A percentile compares a stretch with the other conserved stretches of the same genome.
These are phyloP conservation scores for Priceomyces melissophilus DNA, from an alignment of 805 yeast genomes.

Conservation along the genomic window DNA sequence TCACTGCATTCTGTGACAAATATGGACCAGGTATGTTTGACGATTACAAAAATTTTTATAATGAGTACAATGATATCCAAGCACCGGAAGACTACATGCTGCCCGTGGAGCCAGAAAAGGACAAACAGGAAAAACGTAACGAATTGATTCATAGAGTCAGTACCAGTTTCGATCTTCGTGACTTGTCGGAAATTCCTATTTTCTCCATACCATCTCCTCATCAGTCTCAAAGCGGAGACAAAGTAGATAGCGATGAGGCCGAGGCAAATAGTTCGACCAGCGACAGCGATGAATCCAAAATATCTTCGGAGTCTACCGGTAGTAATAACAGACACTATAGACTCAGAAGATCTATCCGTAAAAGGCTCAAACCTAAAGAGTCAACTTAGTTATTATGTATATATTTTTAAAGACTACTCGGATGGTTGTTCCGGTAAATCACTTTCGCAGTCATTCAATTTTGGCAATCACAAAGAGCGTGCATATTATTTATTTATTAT, in stretches of 20 bases:
- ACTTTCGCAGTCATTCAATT: conserved; percentile 4
- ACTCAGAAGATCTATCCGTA: background rate
- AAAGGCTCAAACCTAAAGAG: background rate
- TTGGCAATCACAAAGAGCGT: background rate
- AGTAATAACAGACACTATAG: background rate
- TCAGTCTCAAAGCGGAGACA: background rate
- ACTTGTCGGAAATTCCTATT: conserved; percentile 28
- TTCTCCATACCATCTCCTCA: conserved; percentile 13
- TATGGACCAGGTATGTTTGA: conserved; percentile 39
- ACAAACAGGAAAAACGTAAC: too few species aligned
- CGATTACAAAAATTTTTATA: conserved; percentile 32
- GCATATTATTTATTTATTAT: conserved; percentile 1
- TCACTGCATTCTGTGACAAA: conserved; percentile 32
- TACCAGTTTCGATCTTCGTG: conserved; percentile 1
- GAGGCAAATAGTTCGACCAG: background rate
- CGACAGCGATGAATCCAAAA: background rate
- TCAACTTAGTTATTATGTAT: too few species aligned
- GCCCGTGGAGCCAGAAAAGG: too few species aligned
- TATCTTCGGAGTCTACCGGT: background rate
- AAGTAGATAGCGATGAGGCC: background rate
- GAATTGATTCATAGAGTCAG: too few species aligned
- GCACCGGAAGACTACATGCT: conserved; percentile 1
- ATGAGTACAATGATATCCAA: conserved; percentile 16
- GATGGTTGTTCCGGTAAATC: too few species aligned
- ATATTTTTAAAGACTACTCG: too few species aligned